These are phyloP conservation scores for Fennellomyces sp. DNA, from an alignment of 371 early-diverging fungal species.

Conservation along the genomic window DNA sequence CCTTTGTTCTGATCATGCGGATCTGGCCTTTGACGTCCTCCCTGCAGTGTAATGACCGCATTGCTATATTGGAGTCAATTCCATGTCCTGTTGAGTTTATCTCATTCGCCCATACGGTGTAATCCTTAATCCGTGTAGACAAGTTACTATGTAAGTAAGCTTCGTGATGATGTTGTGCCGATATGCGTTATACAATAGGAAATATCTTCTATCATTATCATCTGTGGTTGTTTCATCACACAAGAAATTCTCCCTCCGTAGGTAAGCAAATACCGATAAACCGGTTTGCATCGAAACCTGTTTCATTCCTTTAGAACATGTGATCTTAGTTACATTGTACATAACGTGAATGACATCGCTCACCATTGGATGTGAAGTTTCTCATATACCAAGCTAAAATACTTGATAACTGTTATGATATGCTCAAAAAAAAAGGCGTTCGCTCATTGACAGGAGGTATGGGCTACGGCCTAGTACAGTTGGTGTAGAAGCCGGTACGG, in stretches of 20 bases:
- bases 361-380: conserved; percentile 7
- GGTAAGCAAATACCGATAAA: conserved; percentile 10
- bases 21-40: too few species aligned
- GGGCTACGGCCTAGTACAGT: conserved; percentile 16
- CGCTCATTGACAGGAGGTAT: conserved; percentile 15
- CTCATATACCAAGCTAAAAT: conserved; percentile 17
- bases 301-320: conserved; percentile 7
- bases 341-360: background rate
- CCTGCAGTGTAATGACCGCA: too few species aligned
- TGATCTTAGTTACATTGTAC: background rate
- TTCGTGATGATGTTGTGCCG: too few species aligned
- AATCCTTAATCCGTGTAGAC: too few species aligned
- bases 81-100: too few species aligned
- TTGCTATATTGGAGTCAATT: too few species aligned
- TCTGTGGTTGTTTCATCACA: too few species aligned
- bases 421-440: conserved; percentile 19
- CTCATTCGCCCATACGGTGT: too few species aligned
- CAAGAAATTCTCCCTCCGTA: background rate
- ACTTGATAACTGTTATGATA: conserved; percentile 26
- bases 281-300: background rate
- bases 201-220: too few species aligned
- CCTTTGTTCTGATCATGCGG: too few species aligned
- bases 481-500: conserved; percentile 20
- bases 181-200: too few species aligned
- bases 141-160: too few species aligned